phyloP scores from a whole-genome alignment of 192 early-diverging fungal species.

The Entophlyctis luteolus region DNA sequence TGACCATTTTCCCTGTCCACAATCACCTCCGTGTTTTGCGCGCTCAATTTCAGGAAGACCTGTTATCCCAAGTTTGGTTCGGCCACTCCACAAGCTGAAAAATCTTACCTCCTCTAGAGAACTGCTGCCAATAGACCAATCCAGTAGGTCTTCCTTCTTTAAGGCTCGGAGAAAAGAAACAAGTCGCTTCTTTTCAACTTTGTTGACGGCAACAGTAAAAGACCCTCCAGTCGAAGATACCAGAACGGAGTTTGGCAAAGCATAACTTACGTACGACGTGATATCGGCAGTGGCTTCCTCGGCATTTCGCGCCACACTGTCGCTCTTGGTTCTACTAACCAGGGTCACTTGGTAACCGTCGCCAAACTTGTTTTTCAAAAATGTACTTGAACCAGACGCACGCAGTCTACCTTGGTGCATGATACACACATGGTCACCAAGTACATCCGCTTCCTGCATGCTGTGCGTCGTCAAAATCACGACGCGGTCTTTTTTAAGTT shows the following conservation, averaged over 20 bases:
- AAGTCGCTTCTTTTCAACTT: constrained; percentile 17
- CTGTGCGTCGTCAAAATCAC: constrained; percentile 58
- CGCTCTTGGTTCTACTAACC: not conserved
- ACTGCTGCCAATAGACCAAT: constrained; percentile 35
- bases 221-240: constrained; percentile 32
- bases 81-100: not conserved
- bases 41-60: constrained; percentile 33
- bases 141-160: constrained; percentile 23
- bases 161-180: constrained; percentile 26
- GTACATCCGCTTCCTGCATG: constrained; percentile 69
- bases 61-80: not conserved
- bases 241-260: constrained; percentile 26
- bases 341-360: constrained; percentile 57
- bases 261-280: constrained; percentile 23
- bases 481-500: constrained; percentile 55
- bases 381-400: constrained; percentile 60
- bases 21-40: constrained; percentile 26
- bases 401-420: constrained; percentile 65
- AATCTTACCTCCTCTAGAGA: constrained; percentile 35
- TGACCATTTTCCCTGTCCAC: constrained; percentile 6
- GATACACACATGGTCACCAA: constrained; percentile 48
- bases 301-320: not conserved
- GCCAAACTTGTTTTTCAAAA: constrained; percentile 67
- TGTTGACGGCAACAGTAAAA: constrained; percentile 24
- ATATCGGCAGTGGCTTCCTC: not conserved